These are phyloP conservation scores for Aureobasidium lini DNA, from an alignment of 2,329 filamentous ascomycete genomes.

Conservation along the genomic window DNA sequence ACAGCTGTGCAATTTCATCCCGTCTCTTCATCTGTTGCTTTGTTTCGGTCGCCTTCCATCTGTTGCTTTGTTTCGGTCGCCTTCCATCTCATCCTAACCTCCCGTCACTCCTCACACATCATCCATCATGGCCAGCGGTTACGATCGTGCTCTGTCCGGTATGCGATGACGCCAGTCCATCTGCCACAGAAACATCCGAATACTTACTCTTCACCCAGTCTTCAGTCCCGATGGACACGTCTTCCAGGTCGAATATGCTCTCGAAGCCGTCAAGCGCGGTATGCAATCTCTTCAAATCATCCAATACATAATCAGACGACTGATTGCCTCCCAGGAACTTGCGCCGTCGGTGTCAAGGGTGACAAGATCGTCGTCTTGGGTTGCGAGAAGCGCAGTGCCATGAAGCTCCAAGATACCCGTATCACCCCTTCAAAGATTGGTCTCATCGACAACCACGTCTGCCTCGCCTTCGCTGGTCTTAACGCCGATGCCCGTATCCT, in stretches of 20 bases:
- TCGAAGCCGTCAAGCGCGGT: slow-evolving; percentile 98
- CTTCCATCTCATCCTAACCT: neutral
- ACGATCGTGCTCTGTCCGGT: slow-evolving; percentile 66
- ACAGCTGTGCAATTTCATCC: neutral
- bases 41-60: neutral
- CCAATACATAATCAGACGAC: neutral
- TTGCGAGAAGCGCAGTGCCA: slow-evolving; percentile 97
- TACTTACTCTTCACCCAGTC: slow-evolving; percentile 46
- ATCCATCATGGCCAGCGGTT: slow-evolving; percentile 74
- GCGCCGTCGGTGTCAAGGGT: slow-evolving; percentile 95
- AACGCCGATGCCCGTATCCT: slow-evolving; percentile 98
- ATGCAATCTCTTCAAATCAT: slow-evolving; percentile 19
- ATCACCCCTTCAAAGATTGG: slow-evolving; percentile 99
- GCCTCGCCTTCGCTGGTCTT: slow-evolving; percentile 91
- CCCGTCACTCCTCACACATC: neutral
- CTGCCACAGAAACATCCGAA: neutral
- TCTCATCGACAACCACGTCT: slow-evolving; percentile 90
- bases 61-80: neutral
- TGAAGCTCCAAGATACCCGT: slow-evolving; percentile 98
- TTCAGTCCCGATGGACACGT: slow-evolving; percentile 99
- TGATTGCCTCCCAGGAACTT: slow-evolving; percentile 60
- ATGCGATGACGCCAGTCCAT: slow-evolving; percentile 13
- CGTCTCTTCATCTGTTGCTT: neutral
- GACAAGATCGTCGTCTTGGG: slow-evolving; percentile 89
- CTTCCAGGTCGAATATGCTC: slow-evolving; percentile 98